Conservation (phyloP, 352 stramenopile genomes). For the Phytopythium vexans region DNA sequence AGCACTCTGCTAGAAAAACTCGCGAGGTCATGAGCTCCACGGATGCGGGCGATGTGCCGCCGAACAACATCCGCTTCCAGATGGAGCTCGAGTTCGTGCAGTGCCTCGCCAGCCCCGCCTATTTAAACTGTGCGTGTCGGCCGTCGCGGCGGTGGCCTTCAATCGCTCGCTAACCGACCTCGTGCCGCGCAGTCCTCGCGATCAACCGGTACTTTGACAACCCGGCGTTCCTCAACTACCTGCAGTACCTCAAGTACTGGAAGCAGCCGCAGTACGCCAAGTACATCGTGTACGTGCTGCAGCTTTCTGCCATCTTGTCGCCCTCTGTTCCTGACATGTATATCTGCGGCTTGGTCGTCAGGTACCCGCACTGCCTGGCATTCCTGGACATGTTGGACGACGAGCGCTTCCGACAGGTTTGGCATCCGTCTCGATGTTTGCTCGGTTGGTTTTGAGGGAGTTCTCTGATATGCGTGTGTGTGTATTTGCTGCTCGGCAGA, state of each 20-base stretch:
- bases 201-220: conserved; percentile 93
- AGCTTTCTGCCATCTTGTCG: neutral
- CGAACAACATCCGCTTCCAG: conserved; percentile 90
- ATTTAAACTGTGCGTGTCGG: conserved; percentile 77
- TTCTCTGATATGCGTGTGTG: neutral
- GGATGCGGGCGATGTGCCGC: conserved; percentile 54
- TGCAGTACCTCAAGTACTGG: conserved; percentile 93
- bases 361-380: conserved; percentile 82
- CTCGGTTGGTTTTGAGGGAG: neutral
- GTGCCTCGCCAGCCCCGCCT: conserved; percentile 85
- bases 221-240: conserved; percentile 86
- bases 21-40: conserved; percentile 10
- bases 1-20: neutral
- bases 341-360: conserved; percentile 10
- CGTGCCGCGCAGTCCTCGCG: conserved; percentile 55
- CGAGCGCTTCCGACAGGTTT: conserved; percentile 77
- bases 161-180: conserved; percentile 2
- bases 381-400: conserved; percentile 89
- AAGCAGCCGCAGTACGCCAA: conserved; percentile 90
- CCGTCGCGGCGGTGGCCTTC: neutral
- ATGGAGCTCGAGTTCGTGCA: conserved; percentile 94
- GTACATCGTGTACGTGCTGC: conserved; percentile 75
- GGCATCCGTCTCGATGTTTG: neutral
- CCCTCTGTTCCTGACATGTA: neutral
- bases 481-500: conserved; percentile 22